Percentiles rank a stretch among this genome's conserved stretches.
These are phyloP conservation scores for Schizophyllum amplum DNA, from an alignment of 1,284 basidiomycete genomes.

Conservation along the genomic window DNA sequence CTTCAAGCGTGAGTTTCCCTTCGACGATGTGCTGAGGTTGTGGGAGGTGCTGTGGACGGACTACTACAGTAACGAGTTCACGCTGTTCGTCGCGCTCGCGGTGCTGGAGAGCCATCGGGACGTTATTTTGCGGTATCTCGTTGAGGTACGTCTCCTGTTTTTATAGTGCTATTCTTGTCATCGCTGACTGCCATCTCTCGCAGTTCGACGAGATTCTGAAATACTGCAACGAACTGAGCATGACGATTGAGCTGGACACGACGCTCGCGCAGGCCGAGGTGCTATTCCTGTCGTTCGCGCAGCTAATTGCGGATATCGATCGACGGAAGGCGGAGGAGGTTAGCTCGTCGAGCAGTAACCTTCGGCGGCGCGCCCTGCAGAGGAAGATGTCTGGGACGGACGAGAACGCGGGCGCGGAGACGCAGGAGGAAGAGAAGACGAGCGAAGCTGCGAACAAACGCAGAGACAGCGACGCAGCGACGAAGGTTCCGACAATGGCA, in stretches of 20 bases:
- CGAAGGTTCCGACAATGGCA: slow-evolving; percentile 12
- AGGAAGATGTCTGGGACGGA: too few species aligned
- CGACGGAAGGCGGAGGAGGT: slow-evolving; percentile 52
- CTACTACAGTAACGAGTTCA: slow-evolving; percentile 80
- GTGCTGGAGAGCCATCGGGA: slow-evolving; percentile 92
- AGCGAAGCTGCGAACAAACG: neutral
- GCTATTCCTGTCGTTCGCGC: slow-evolving; percentile 78
- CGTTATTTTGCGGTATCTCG: slow-evolving; percentile 87
- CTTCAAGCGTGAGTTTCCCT: slow-evolving; percentile 94
- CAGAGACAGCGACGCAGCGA: neutral
- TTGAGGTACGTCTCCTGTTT: slow-evolving; percentile 59
- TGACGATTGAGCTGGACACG: slow-evolving; percentile 88
- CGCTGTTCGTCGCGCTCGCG: slow-evolving; percentile 92
- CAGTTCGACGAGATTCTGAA: slow-evolving; percentile 80
- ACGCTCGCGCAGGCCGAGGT: slow-evolving; percentile 93
- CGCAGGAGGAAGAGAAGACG: neutral
- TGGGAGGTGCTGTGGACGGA: slow-evolving; percentile 99
- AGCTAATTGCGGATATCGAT: slow-evolving; percentile 86
- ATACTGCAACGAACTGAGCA: slow-evolving; percentile 91
- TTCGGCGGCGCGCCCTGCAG: slow-evolving; percentile 18
- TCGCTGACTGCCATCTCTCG: neutral
- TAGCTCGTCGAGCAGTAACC: slow-evolving; percentile 16
- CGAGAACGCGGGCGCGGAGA: neutral
- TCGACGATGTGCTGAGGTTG: slow-evolving; percentile 79
- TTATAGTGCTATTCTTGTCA: too few species aligned